These are phyloP conservation scores for Tetracladium maxilliforme DNA, from an alignment of 2,329 filamentous ascomycete species.

Conservation along the genomic window DNA sequence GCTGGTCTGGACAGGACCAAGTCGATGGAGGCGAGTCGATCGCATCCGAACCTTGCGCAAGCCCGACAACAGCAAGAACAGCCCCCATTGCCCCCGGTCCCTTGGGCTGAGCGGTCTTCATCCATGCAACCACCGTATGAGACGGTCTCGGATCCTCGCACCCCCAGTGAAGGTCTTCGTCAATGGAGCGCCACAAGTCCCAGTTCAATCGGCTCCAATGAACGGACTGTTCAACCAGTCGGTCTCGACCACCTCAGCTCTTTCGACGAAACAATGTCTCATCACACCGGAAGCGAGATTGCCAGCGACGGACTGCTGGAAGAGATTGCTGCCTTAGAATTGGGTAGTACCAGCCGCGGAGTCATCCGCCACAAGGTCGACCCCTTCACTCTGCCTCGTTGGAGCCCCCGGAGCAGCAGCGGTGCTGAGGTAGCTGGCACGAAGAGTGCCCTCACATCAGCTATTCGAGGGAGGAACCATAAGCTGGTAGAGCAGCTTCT, in stretches of 20 bases:
- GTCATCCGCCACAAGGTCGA: slow-evolving; percentile 35
- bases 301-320: slow-evolving; percentile 16
- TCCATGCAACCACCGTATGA: slow-evolving; percentile 5
- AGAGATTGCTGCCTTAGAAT: slow-evolving; percentile 20
- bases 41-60: not conserved
- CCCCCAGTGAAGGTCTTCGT: too few species aligned
- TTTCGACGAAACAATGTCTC: not conserved
- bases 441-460: slow-evolving; percentile 32
- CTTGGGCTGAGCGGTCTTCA: slow-evolving; percentile 6
- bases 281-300: not conserved
- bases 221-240: too few species aligned
- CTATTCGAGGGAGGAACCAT: slow-evolving; percentile 40
- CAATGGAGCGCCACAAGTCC: too few species aligned
- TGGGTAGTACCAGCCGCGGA: slow-evolving; percentile 24
- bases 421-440: slow-evolving; percentile 27
- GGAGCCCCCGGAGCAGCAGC: slow-evolving; percentile 28
- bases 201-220: too few species aligned
- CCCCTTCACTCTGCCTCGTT: slow-evolving; percentile 33
- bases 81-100: slow-evolving; percentile 1
- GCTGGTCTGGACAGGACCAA: too few species aligned
- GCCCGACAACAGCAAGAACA: slow-evolving; percentile 2
- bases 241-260: too few species aligned
- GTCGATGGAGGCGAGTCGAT: too few species aligned
- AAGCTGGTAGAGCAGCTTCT: slow-evolving; percentile 40
- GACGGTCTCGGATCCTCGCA: not conserved